Conservation (phyloP, 768 basidiomycete species). For the Sporobolomyces pararoseus region DNA sequence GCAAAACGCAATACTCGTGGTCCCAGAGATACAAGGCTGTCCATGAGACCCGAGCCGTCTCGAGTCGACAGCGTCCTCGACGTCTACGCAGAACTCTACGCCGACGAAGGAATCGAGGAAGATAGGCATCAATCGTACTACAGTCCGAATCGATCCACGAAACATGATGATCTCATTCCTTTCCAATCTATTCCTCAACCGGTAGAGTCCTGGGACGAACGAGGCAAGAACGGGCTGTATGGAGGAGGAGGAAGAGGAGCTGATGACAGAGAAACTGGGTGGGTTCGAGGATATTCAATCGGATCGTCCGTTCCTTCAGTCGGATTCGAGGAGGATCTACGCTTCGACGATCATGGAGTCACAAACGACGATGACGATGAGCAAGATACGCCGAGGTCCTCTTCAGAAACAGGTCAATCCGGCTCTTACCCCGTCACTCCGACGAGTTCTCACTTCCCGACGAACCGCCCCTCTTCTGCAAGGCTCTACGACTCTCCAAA, state of each 20-base stretch:
- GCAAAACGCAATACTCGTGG: neutral
- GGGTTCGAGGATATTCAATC: slow-evolving; percentile 28
- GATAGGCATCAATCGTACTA: neutral
- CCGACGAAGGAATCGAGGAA: neutral
- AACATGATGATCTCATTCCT: neutral
- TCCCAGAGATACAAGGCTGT: neutral
- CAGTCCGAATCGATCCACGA: too few relatives aligned
- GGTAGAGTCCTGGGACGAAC: slow-evolving; percentile 31
- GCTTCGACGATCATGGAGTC: neutral
- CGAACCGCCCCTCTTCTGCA: neutral
- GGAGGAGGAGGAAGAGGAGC: slow-evolving; percentile 40
- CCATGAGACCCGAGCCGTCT: neutral
- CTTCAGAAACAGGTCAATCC: slow-evolving; percentile 18
- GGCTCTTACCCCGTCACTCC: slow-evolving; percentile 20
- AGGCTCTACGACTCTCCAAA: neutral
- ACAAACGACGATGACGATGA: neutral
- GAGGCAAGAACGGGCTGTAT: slow-evolving; percentile 36
- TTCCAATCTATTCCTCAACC: neutral
- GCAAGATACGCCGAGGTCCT: slow-evolving; percentile 2
- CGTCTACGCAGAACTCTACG: slow-evolving; percentile 36
- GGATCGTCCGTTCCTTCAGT: neutral
- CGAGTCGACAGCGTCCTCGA: slow-evolving; percentile 34
- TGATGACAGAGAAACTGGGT: slow-evolving; percentile 39
- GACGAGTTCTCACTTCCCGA: slow-evolving; percentile 13
- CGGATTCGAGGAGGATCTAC: slow-evolving; percentile 28